These are phyloP conservation scores for Astrocystis sublimbata DNA, from an alignment of 495 filamentous ascomycete genomes.

Conservation along the genomic window DNA sequence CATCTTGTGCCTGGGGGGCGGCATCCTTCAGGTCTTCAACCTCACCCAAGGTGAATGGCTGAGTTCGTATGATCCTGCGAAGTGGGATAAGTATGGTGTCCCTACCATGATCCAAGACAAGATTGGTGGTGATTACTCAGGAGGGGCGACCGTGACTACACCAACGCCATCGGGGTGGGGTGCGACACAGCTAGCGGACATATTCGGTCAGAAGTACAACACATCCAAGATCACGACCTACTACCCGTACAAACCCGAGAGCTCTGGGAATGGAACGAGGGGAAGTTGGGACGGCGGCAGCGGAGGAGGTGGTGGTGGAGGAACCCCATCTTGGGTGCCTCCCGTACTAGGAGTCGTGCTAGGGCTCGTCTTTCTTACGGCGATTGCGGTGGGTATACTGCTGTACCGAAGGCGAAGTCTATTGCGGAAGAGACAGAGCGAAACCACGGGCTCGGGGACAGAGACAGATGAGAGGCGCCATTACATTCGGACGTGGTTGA, in stretches of 20 bases:
- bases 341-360: conserved; percentile 68
- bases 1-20: conserved; percentile 51
- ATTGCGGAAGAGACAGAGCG: conserved; percentile 30
- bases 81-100: conserved; percentile 61
- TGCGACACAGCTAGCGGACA: conserved; percentile 45
- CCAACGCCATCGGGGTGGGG: conserved; percentile 53
- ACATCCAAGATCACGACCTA: conserved; percentile 55
- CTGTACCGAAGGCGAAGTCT: conserved; percentile 55
- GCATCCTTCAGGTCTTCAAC: conserved; percentile 64
- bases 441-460: conserved; percentile 42
- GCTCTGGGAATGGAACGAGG: conserved; percentile 37
- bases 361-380: conserved; percentile 60
- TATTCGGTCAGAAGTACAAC: conserved; percentile 61
- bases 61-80: conserved; percentile 58
- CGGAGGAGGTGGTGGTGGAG: conserved; percentile 19
- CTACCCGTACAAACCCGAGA: conserved; percentile 58
- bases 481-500: conserved; percentile 49
- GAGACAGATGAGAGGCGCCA: conserved; percentile 40
- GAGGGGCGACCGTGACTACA: conserved; percentile 59
- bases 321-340: conserved; percentile 60
- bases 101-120: conserved; percentile 55
- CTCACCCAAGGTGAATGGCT: conserved; percentile 60
- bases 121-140: conserved; percentile 63
- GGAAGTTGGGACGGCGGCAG: conserved; percentile 1
- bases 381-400: conserved; percentile 52